Conservation (phyloP, 2,329 filamentous ascomycete genomes). For the Cladosporium sp. region DNA sequence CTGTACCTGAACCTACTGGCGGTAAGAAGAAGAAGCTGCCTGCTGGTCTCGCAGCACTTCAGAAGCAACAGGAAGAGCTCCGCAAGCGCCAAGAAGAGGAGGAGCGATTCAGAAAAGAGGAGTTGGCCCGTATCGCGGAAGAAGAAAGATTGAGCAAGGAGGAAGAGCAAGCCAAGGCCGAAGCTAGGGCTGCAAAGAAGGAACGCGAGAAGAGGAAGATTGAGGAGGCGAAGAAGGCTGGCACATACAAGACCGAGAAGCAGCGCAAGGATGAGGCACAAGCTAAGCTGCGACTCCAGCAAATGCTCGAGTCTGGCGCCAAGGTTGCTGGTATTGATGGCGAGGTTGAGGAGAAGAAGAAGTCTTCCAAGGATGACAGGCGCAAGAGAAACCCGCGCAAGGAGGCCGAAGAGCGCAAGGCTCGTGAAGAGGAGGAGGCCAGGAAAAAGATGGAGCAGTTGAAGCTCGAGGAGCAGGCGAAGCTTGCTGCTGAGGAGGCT, state of each 20-base stretch:
- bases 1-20: conserved; percentile 44
- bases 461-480: conserved; percentile 66
- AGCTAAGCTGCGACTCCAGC: conserved; percentile 77
- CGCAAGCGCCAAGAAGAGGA: conserved; percentile 66
- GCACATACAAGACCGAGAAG: conserved; percentile 83
- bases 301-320: conserved; percentile 78
- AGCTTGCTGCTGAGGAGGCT: conserved; percentile 75
- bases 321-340: conserved; percentile 57
- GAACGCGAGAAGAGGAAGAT: conserved; percentile 84
- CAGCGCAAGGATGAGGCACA: conserved; percentile 80
- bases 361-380: conserved; percentile 70
- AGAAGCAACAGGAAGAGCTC: conserved; percentile 83
- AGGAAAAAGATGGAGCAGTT: conserved; percentile 59
- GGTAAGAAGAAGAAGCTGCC: conserved; percentile 91
- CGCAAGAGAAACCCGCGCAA: conserved; percentile 74
- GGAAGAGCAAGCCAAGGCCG: conserved; percentile 69
- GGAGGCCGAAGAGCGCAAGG: conserved; percentile 56
- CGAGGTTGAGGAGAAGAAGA: conserved; percentile 79
- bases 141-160: conserved; percentile 66
- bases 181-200: conserved; percentile 76
- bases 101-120: conserved; percentile 60
- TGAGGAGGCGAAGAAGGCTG: conserved; percentile 84
- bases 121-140: conserved; percentile 66
- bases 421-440: conserved; percentile 54
- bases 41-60: conserved; percentile 69